Conservation (phyloP, 176 grass and related monocot genomes). For the Musa schizocarpa region DNA sequence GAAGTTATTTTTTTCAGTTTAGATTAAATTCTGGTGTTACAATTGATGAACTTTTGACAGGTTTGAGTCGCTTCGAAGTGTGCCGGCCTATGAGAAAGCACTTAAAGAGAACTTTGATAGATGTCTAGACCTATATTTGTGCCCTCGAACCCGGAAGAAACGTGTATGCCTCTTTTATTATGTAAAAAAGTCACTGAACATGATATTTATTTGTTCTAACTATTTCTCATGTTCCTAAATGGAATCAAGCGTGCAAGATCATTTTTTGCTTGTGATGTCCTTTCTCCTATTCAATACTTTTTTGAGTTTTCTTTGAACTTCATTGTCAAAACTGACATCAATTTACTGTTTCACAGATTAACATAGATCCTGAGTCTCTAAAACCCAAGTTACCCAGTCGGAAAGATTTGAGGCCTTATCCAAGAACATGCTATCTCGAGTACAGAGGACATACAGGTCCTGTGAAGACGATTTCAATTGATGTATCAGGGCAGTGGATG, state of each 20-base stretch:
- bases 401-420: constrained; percentile 96
- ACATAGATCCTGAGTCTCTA: constrained; percentile 89
- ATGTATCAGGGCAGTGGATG: constrained; percentile 74
- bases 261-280: neutral
- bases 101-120: constrained; percentile 86
- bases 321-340: constrained; percentile 8
- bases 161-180: constrained; percentile 33
- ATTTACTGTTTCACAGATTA: constrained; percentile 47
- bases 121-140: constrained; percentile 92
- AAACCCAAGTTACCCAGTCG: constrained; percentile 89
- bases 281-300: neutral
- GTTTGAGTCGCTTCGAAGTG: constrained; percentile 72
- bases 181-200: neutral
- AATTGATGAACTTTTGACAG: constrained; percentile 29
- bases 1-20: constrained; percentile 19
- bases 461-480: constrained; percentile 77
- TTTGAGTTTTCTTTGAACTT: neutral
- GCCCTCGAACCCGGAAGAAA: constrained; percentile 87
- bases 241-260: neutral
- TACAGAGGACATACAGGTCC: constrained; percentile 71
- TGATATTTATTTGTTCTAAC: neutral
- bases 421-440: constrained; percentile 82
- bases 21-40: constrained; percentile 11
- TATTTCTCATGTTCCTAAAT: neutral
- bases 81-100: constrained; percentile 86